Percentiles rank a stretch among this genome's conserved stretches.
phyloP scores from a whole-genome alignment of 495 filamentous ascomycete species.

The Lineolata rhizophorae region DNA sequence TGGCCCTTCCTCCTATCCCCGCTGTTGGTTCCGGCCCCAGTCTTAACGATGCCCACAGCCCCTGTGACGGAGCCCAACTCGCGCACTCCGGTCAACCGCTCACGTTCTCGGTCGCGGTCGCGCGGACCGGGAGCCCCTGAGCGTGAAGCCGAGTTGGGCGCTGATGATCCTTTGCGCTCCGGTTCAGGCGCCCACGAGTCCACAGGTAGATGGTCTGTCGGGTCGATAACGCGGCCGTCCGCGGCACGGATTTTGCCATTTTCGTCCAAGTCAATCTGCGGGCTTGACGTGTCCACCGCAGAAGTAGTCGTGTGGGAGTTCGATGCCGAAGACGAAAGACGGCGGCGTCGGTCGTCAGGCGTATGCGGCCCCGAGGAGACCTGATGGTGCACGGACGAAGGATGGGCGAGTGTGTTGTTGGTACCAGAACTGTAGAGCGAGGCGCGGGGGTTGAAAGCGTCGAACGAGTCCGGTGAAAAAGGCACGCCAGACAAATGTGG shows the following conservation, averaged over 20 bases:
- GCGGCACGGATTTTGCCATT: constrained; percentile 1
- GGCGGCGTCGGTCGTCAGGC: not conserved
- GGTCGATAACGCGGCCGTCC: constrained; percentile 63
- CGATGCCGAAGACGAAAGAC: not conserved
- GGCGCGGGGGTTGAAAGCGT: constrained; percentile 40
- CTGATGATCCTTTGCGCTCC: constrained; percentile 41
- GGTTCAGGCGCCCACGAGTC: constrained; percentile 90
- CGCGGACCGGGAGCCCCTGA: too few relatives aligned
- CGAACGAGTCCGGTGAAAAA: constrained; percentile 79
- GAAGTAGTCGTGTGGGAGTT: too few relatives aligned
- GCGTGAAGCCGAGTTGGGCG: constrained; percentile 27
- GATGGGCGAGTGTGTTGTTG: constrained; percentile 3
- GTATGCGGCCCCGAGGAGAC: not conserved
- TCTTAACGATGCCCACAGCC: not conserved
- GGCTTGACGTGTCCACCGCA: too few relatives aligned
- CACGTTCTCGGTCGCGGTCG: constrained; percentile 7
- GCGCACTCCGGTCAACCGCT: constrained; percentile 6
- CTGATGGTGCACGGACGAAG: not conserved
- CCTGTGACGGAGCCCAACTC: not conserved
- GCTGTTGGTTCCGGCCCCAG: not conserved
- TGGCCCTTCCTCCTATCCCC: not conserved
- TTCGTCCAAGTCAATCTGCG: too few relatives aligned
- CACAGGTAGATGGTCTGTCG: constrained; percentile 76
- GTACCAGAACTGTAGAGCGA: constrained; percentile 3
- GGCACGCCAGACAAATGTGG: too few relatives aligned